Evolutionary conservation across 495 filamentous ascomycete genomes (phyloP), one percentile per base, ranked within the genome.

Genomic region (Aspergillus egyptiacus): DNA sequence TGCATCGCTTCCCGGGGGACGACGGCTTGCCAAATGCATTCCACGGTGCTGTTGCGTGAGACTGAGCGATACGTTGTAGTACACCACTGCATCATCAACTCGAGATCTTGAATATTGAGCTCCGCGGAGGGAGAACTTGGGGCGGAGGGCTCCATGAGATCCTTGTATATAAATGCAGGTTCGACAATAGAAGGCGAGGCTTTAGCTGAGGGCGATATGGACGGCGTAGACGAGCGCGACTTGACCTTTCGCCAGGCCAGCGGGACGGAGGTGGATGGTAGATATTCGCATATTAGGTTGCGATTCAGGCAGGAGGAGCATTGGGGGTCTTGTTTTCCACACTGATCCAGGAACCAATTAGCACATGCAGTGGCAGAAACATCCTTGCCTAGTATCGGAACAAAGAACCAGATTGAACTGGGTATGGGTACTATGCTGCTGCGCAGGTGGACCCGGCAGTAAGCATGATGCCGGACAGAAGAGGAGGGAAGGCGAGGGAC

Each of bases 11-110:
- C 59, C 27, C 65, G 65, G 1, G 73, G 73, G 18, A 75, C 68
- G 23, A 62, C 59, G 8, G 60, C 61, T 49, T 71, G 68, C 71
- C 75, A 78, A n/a, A 77, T 55, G 2, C 48, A 19, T 50, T 70
- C 64, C 18, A 61, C 64, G n/a, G 51, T 17, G 15, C 27, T 43
- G 25, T 68, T 56, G 9, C 62, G 60, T 0, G 66, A 61, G 53
- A 76, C 58, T 0, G 69, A 63, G 43, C 58, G 65, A 50, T 73
- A 74, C 10, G 69, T 73, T 19, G 57, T 59, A 7, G 67, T 74
- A 32, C 66, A 71, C 64, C 69, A 76, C 28, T 74, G 63, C 59
- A 73, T 65, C 66, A 74, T 72, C 18, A 75, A 54, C 40, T 75
- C 71, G 28, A 72, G 56, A 30, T 76, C 73, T 38, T 66, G 20